Evolutionary conservation across 331 rosid genomes (phyloP), one percentile per base, ranked within the genome.

Genomic region (Spiraea crenata): DNA sequence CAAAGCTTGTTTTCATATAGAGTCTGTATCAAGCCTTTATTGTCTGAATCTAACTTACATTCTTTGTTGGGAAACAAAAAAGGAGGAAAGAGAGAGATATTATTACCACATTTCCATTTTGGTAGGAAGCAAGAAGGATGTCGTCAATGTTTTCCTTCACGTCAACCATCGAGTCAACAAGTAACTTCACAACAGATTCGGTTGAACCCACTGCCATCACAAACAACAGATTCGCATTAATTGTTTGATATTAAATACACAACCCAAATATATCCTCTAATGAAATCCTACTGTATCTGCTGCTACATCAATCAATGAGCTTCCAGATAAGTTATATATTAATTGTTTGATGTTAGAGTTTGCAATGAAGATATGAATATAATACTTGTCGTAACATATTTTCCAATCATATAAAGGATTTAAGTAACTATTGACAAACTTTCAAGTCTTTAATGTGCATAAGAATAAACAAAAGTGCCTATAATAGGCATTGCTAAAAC

Each of bases 81-180:
- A 46, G 19, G 50, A 40, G 16, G 31, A 25, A 25, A 25, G 1
- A 25, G 31, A 10, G 60, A 69, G 70, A 75, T 14, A 72, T 44
- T 25, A 64, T 59, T 88, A 83, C 92, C 85, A 46, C 47, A 67
- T 80, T 79, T 73, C 87, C 69, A 7, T 74, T 77, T 25, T 31
- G 70, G 56, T 79, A 84, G 77, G 91, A 84, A 74, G 83, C 83
- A 76, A 81, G 67, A 65, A 88, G 69, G 76, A 81, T 86, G 42
- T 82, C 87, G 69, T 87, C 88, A 70, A 92, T 79, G 70, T 92
- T 89, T 83, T 92, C 96, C 83, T 90, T 89, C 52, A 84, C 60
- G 61, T 85, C 89, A 60, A 84, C 57, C 86, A 89, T 60, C 12
- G 79, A 82, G 57, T 86, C 91, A 71, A 63, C 90, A 45, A 92